phyloP scores from a whole-genome alignment of 805 yeast species.

The Saccharomycopsis sp. region DNA sequence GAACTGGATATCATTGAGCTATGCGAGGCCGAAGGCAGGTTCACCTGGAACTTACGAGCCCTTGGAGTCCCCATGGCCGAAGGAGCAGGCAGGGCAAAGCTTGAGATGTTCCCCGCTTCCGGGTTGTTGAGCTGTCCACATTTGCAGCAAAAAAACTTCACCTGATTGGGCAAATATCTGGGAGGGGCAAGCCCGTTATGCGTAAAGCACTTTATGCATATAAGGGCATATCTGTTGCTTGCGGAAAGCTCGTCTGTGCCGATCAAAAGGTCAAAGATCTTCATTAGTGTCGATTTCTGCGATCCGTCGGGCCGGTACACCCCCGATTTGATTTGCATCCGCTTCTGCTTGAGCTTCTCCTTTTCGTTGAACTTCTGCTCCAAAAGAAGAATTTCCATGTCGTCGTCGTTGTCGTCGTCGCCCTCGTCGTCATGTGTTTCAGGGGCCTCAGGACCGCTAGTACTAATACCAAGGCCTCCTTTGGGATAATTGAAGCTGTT shows the following conservation, averaged over 20 bases:
- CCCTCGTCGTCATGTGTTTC: too few relatives aligned
- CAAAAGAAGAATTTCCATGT: constrained; percentile 9
- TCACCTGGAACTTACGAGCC: not conserved
- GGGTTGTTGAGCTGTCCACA: constrained; percentile 29
- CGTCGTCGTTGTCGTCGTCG: constrained; percentile 4
- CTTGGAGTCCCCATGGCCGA: not conserved
- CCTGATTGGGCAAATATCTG: constrained; percentile 31
- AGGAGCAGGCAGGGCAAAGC: not conserved
- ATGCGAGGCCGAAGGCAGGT: not conserved
- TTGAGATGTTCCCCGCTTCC: not conserved
- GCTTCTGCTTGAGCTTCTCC: constrained; percentile 13
- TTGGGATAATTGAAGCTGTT: not conserved
- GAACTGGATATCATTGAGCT: not conserved
- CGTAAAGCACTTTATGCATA: constrained; percentile 35
- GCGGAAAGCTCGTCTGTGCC: constrained; percentile 34
- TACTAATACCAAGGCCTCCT: not conserved
- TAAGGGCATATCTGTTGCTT: constrained; percentile 38
- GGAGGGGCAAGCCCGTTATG: constrained; percentile 46
- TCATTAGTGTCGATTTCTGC: not conserved
- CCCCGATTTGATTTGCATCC: constrained; percentile 13
- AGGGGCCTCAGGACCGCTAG: too few relatives aligned
- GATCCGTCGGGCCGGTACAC: constrained; percentile 10
- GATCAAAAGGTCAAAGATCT: constrained; percentile 11
- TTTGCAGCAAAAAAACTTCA: constrained; percentile 34
- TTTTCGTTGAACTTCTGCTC: constrained; percentile 10